These are phyloP conservation scores for Naumovozyma castellii DNA, from an alignment of 805 yeast species.

Conservation along the genomic window DNA sequence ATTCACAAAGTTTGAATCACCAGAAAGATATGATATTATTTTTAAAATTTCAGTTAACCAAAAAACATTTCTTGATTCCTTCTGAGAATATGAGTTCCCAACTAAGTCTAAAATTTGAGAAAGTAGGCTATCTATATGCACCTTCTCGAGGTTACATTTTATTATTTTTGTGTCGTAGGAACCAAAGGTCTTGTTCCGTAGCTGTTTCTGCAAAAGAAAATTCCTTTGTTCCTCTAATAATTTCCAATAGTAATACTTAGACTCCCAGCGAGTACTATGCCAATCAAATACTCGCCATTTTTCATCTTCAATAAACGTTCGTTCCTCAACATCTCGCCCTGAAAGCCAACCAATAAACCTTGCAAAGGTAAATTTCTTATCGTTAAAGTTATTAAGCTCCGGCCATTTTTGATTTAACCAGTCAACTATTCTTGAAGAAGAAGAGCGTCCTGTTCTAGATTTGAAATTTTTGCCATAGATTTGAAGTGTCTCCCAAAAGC, in stretches of 20 bases:
- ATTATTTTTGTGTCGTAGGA: not conserved
- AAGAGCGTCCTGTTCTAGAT: conserved; percentile 19
- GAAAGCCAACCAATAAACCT: conserved; percentile 39
- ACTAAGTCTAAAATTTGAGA: conserved; percentile 8
- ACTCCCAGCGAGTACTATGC: conserved; percentile 2
- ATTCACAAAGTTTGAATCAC: conserved; percentile 9
- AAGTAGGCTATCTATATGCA: conserved; percentile 5
- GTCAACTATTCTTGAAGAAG: conserved; percentile 29
- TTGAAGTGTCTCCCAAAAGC: conserved; percentile 44
- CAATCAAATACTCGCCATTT: not conserved
- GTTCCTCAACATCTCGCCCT: conserved; percentile 10
- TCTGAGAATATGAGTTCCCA: conserved; percentile 4
- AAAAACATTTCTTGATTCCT: conserved; percentile 1
- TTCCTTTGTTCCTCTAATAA: conserved; percentile 8
- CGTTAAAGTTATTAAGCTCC: conserved; percentile 10
- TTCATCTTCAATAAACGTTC: not conserved
- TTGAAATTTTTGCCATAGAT: conserved; percentile 31
- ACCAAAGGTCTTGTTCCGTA: not conserved
- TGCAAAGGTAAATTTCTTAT: conserved; percentile 19
- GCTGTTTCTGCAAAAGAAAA: conserved; percentile 7
- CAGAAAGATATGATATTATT: conserved; percentile 7
- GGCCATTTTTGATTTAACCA: conserved; percentile 49
- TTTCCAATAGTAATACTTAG: conserved; percentile 7
- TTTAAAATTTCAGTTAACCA: conserved; percentile 14
- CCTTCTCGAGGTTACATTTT: conserved; percentile 1